Evolutionary conservation across 768 basidiomycete species (phyloP), one percentile per base, ranked within the genome.

Genomic region (Pleurotus pulmonarius): DNA sequence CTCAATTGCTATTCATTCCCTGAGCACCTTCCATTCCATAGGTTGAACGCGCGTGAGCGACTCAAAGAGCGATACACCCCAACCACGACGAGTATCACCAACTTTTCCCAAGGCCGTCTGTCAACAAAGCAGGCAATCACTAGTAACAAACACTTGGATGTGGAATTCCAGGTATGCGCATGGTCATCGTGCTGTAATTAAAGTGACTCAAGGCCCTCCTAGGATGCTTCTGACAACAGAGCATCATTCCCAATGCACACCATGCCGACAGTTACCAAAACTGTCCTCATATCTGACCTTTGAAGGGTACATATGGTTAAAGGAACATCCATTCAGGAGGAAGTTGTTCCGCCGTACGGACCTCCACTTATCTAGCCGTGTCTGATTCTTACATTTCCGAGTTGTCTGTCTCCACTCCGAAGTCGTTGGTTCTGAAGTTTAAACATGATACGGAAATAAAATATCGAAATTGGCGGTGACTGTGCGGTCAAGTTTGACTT

Each of bases 31-130:
- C 6, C n/a, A 37, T 29, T 29, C 6, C 26, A 9, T 49, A 68
- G 65, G 61, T 58, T 67, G 37, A 66, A 69, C 51, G 62, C 61
- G 5, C 59, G 65, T 15, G 56, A 55, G 3, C 57, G 57, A 18
- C 43, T 65, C 29, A 64, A 63, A 37, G 60, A 65, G 6, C 26
- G 26, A 29, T 45, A 47, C 20, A 56, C 61, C 13, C 57, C 46
- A 15, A 37, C 58, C n/a, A 45, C 57, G 5, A 52, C 37, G 15
- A 53, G 49, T 46, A 22, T n/a, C 34, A 47, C 26, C 18, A 15
- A 25, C 48, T 29, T 29, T 9, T 29, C 26, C 26, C 26, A 29
- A 29, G 26, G 26, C 37, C 26, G 26, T 8, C 26, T 29, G 26
- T 29, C 26, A 29, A 29, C 26, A 8, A 29, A 29, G 26, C 48